Percentiles rank a stretch among this genome's conserved stretches.
Conservation (phyloP, 208 protist genomes). For the Phytomonas sp. region DNA sequence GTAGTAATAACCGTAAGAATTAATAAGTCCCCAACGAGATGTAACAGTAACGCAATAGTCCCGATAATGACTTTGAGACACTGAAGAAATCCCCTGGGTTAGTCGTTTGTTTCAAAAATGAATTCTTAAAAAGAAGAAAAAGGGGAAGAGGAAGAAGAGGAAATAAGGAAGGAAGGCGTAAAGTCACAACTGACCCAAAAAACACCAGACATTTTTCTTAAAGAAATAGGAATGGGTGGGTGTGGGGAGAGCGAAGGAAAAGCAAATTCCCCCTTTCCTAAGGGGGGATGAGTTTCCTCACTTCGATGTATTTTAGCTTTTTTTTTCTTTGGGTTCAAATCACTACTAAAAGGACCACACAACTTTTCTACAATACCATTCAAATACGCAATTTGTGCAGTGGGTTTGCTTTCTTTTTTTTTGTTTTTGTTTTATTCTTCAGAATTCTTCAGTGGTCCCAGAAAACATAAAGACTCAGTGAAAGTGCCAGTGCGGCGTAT, state of each 20-base stretch:
- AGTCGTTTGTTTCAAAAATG: too few species aligned
- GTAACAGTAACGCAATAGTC: too few species aligned
- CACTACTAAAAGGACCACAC: too few species aligned
- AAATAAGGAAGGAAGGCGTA: not conserved
- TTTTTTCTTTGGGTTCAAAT: too few species aligned
- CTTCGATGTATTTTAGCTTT: too few species aligned
- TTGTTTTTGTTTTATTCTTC: too few species aligned
- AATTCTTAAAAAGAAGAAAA: slow-evolving; percentile 6
- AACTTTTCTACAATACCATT: too few species aligned
- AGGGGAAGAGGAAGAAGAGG: not conserved
- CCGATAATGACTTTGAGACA: slow-evolving; percentile 4
- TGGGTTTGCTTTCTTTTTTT: too few species aligned
- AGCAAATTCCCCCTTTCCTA: not conserved
- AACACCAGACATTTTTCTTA: not conserved
- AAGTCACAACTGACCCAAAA: not conserved
- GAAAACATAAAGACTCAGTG: slow-evolving; percentile 9
- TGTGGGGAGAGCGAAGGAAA: slow-evolving; percentile 5
- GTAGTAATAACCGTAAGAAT: too few species aligned
- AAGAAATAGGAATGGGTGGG: not conserved
- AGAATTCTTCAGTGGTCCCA: not conserved
- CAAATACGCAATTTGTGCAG: too few species aligned
- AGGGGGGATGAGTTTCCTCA: not conserved
- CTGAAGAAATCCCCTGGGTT: too few species aligned
- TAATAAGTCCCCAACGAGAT: too few species aligned
- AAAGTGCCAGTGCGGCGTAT: not conserved